Evolutionary conservation across 2,329 filamentous ascomycete species (phyloP), one percentile per base, ranked within the genome.

Genomic region (Fusarium redolens): DNA sequence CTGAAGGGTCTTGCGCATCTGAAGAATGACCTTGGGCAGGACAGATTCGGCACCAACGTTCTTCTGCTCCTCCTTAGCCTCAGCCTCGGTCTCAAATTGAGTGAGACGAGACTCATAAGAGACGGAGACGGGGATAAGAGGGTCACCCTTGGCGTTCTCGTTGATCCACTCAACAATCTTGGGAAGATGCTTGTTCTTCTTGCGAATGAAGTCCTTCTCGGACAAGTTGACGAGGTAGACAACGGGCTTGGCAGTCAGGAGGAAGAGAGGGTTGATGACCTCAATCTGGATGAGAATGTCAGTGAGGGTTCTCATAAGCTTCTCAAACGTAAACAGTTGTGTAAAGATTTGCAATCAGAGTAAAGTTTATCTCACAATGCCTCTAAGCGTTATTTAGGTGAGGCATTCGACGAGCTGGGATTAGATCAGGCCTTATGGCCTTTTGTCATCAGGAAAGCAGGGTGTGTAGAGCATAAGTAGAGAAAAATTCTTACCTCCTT

Each of bases 401-500:
- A 93, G 92, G 90, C 89, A 90, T 92, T 98, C 96, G 92, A 97
- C 93, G 96, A 99, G 96, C 96, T 99, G 96, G 96, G 96, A 94
- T 97, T 95, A 93, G 88, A 89, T 95, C 93, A 93, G 95, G 94
- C 93, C 89, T 28, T 85, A 87, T 87, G 89, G 94, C 95, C 96
- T 92, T 97, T 97, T 92, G 92, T 98, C 96, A 98, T 98, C 96
- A 97, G 92, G 79, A 86, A 90, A 78, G 76, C 73, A 63, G 25
- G 37, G 15, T 22, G 25, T 41, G 30, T 30, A 61, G 40, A 55
- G 43, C 69, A 75, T 57, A 67, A 50, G 40, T 35, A 59, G 47
- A 62, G 66, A 41, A 48, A 65, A 65, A 66, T 50, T 51, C 92
- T 85, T 93, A 98, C 96, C 93, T 99, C 96, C 86, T 98, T 99